Percentiles rank a stretch among this genome's conserved stretches.
Evolutionary conservation across 2,329 filamentous ascomycete genomes (phyloP).

Genomic region (Diaporthe vaccinii): DNA sequence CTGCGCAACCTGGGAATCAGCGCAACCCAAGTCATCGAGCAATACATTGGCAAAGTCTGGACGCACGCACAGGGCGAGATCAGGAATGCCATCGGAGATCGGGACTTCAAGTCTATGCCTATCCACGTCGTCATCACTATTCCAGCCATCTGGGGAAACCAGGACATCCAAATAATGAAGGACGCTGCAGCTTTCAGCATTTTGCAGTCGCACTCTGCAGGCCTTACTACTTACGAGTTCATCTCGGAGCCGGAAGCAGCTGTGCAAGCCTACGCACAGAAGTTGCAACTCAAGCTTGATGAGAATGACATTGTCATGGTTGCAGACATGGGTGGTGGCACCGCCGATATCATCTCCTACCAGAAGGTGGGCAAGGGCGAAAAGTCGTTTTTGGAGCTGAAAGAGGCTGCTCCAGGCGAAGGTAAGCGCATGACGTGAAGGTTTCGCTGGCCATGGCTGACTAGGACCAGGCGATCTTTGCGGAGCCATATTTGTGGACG

Average conservation of each 20-base stretch:
- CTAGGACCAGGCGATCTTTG: background rate
- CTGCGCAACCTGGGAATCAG: background rate
- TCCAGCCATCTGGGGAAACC: background rate
- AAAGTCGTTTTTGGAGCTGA: background rate
- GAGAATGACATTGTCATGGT: background rate
- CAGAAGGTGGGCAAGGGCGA: background rate
- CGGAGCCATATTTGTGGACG: background rate
- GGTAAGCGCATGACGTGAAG: background rate
- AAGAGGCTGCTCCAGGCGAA: background rate
- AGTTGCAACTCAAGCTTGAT: background rate
- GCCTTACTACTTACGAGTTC: background rate
- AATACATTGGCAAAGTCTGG: background rate
- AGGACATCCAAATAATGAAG: background rate
- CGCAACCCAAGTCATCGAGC: background rate
- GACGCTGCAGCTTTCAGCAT: background rate
- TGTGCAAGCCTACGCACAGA: background rate
- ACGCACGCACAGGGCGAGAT: background rate
- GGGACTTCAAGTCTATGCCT: background rate
- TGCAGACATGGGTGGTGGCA: background rate
- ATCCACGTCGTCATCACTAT: conserved; percentile 7
- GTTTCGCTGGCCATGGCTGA: background rate
- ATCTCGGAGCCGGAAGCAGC: conserved; percentile 3
- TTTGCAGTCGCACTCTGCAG: background rate
- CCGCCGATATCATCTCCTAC: background rate
- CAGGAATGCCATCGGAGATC: rapidly evolving